Conservation (phyloP, 1,284 basidiomycete genomes). For the Neonothopanus nambi region DNA sequence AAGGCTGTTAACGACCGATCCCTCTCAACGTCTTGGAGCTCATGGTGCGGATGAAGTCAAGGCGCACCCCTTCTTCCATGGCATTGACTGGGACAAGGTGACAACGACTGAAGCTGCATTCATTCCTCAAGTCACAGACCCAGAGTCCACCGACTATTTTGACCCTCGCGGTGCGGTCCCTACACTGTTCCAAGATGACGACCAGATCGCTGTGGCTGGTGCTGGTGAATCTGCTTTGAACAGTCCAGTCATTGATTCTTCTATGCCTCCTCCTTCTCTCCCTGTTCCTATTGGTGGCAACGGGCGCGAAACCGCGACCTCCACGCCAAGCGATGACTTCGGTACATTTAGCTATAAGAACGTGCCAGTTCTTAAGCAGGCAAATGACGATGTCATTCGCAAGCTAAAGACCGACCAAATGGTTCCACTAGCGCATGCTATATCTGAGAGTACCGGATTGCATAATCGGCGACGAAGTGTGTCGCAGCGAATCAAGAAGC, state of each 20-base stretch:
- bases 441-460: slow-evolving; percentile 61
- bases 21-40: slow-evolving; percentile 79
- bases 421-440: slow-evolving; percentile 67
- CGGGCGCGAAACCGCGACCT: slow-evolving; percentile 43
- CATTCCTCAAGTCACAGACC: slow-evolving; percentile 93
- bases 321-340: slow-evolving; percentile 82
- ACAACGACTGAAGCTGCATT: slow-evolving; percentile 90
- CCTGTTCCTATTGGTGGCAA: slow-evolving; percentile 46
- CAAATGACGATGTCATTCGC: slow-evolving; percentile 97
- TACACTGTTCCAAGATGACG: slow-evolving; percentile 87
- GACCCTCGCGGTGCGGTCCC: slow-evolving; percentile 91
- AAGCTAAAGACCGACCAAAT: slow-evolving; percentile 88
- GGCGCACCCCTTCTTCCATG: slow-evolving; percentile 87
- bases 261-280: slow-evolving; percentile 44
- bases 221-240: slow-evolving; percentile 48
- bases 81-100: slow-evolving; percentile 92
- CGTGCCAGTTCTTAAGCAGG: slow-evolving; percentile 93
- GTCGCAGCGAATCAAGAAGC: slow-evolving; percentile 76
- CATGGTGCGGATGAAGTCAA: slow-evolving; percentile 94
- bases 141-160: slow-evolving; percentile 99
- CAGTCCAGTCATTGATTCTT: slow-evolving; percentile 42
- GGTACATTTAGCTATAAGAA: slow-evolving; percentile 99
- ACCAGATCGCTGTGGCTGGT: slow-evolving; percentile 46
- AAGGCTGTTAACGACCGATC: slow-evolving; percentile 83
- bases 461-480: slow-evolving; percentile 71